Evolutionary conservation across 306 rosid genomes (phyloP).

Genomic region (Ochetophila trinervis): DNA sequence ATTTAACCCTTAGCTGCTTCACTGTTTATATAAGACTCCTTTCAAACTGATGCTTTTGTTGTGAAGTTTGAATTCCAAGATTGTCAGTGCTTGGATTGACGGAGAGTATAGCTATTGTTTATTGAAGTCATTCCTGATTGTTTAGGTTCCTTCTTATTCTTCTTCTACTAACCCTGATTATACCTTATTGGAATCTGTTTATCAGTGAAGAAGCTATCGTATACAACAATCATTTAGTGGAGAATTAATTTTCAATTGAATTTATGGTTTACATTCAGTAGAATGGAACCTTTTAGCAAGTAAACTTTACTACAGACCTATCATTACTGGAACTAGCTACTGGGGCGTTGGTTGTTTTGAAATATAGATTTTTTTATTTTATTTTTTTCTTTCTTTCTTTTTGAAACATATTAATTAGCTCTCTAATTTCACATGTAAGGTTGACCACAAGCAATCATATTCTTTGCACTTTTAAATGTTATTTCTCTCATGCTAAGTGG

Average conservation of each 20-base stretch:
- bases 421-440: constrained; percentile 4
- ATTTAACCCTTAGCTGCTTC: constrained; percentile 8
- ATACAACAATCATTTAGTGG: no score
- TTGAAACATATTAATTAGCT: constrained; percentile 7
- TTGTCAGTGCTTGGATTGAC: constrained; percentile 6
- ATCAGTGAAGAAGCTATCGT: not conserved
- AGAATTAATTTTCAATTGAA: no score
- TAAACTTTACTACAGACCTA: no score
- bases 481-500: constrained; percentile 7
- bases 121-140: not conserved
- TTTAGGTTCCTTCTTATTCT: not conserved
- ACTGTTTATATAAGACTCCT: constrained; percentile 18
- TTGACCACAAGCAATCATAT: not conserved
- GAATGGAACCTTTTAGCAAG: no score
- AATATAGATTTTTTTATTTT: not conserved
- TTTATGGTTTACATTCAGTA: no score
- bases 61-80: not conserved
- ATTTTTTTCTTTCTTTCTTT: not conserved
- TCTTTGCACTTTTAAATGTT: constrained; percentile 3
- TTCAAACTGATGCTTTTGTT: constrained; percentile 1
- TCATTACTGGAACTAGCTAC: constrained; percentile 1
- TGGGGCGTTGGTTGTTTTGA: not conserved
- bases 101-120: constrained; percentile 8
- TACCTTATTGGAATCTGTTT: not conserved
- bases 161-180: no score